Base-by-base conservation (phyloP, 2,329 filamentous ascomycete species). In the Massarina eburnea region DNA sequence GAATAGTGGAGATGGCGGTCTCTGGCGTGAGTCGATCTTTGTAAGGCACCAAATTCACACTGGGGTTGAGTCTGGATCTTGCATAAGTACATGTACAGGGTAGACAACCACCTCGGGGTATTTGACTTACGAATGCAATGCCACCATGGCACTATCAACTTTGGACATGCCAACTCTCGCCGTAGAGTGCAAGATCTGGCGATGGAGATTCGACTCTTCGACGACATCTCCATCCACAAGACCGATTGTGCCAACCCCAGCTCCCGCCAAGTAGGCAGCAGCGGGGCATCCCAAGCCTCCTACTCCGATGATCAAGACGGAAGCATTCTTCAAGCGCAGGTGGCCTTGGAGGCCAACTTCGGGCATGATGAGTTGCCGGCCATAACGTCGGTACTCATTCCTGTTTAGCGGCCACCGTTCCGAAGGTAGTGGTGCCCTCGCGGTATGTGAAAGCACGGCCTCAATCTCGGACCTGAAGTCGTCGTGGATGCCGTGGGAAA, bases 221-320 rank as follows among this genome's bases (percentile, higher is more conserved):
- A 99, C 92, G 0, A 77, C 77, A 70, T 99, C 94, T 3, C 88
- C 91, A 65, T 99, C 94, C 19, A 94, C 82, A 7, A 99, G 75
- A 0, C 92, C 91, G 15, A 99, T 71, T 0, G 79, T 88, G 8
- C 91, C 91, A 1, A 96, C 80, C 0, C 94, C 94, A 1, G 94
- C 88, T 18, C 90, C 92, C 8, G 91, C 89, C 1, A 99, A 81
- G 65, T 99, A 99, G n/a, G 88, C 81, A 1, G 91, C 89, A 10
- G 94, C 91, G 9, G 94, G 94, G 66, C 90, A 97, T 9, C 94
- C 94, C 10, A 99, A 75, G 0, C 94, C 94, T 5, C 94, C 94
- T 2, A 89, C 85, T 9, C 94, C 94, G 19, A 99, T 80, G 37
- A 99, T 77, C 7, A 97, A 78, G 4, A 96, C 84, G 17, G 78